Percentiles rank a stretch among this genome's conserved stretches.
phyloP scores from a whole-genome alignment of 2,329 filamentous ascomycete genomes.

The Nigrospora osmanthi region DNA sequence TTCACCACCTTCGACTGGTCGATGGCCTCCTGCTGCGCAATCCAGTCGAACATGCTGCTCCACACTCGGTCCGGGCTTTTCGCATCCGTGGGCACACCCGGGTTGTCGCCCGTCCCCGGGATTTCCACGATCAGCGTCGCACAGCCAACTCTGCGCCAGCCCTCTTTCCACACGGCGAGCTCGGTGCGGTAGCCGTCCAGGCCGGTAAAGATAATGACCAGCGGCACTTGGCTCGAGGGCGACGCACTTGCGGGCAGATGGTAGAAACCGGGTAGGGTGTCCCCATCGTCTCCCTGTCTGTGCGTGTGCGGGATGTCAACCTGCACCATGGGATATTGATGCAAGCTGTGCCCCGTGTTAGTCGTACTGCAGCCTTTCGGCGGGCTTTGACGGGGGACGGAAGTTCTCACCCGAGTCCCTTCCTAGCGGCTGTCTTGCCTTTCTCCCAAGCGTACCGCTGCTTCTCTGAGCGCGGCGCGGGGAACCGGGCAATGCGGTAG shows the following conservation, averaged over 20 bases:
- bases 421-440: constrained; percentile 19
- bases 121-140: constrained; percentile 45
- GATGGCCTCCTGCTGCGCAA: constrained; percentile 35
- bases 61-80: constrained; percentile 44
- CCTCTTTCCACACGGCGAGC: constrained; percentile 23
- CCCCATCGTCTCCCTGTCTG: constrained; percentile 13
- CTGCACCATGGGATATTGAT: constrained; percentile 17
- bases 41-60: constrained; percentile 45
- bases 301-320: constrained; percentile 20
- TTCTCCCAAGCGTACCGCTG: constrained; percentile 18
- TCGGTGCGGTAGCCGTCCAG: constrained; percentile 23
- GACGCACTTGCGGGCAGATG: constrained; percentile 16
- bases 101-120: constrained; percentile 49
- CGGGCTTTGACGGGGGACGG: too few species aligned
- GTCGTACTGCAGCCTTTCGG: background rate
- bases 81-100: constrained; percentile 35
- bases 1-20: constrained; percentile 38
- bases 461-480: constrained; percentile 19
- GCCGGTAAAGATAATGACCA: constrained; percentile 19
- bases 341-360: constrained; percentile 5
- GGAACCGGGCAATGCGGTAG: constrained; percentile 26
- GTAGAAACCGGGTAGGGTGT: constrained; percentile 16
- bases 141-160: constrained; percentile 31
- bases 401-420: constrained; percentile 12
- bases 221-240: constrained; percentile 9